A percentile compares a stretch with the other conserved stretches of the same genome.
These are phyloP conservation scores for Phascolomyces articulosus DNA, from an alignment of 371 early-diverging fungal species.

Conservation along the genomic window DNA sequence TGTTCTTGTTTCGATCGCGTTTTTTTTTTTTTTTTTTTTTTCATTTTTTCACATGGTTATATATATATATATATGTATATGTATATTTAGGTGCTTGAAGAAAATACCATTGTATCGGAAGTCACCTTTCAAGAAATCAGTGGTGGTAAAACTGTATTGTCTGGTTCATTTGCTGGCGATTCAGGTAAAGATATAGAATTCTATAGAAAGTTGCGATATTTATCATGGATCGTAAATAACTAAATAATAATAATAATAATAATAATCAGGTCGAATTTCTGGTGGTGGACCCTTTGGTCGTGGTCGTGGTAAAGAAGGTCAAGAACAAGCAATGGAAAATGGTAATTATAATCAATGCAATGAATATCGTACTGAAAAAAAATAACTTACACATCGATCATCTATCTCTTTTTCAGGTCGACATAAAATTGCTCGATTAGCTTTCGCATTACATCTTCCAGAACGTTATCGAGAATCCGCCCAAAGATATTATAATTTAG, in stretches of 20 bases:
- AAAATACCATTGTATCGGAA: constrained; percentile 94
- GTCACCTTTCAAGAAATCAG: constrained; percentile 91
- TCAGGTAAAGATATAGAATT: constrained; percentile 42
- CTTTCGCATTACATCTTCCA: constrained; percentile 69
- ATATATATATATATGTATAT: neutral
- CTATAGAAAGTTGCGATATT: too few species aligned
- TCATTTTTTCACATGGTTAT: neutral
- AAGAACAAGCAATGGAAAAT: constrained; percentile 72
- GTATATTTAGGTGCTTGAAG: constrained; percentile 85
- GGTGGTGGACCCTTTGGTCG: constrained; percentile 59
- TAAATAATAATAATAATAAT: too few species aligned
- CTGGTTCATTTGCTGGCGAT: constrained; percentile 75
- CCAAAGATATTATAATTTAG: constrained; percentile 93
- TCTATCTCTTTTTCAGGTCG: constrained; percentile 37
- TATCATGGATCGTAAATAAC: too few species aligned
- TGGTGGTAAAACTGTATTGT: constrained; percentile 84
- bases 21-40: neutral
- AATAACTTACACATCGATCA: neutral
- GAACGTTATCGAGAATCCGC: constrained; percentile 87
- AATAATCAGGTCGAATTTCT: constrained; percentile 52
- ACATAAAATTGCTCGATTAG: constrained; percentile 66
- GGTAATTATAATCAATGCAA: constrained; percentile 27
- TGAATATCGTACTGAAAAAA: neutral
- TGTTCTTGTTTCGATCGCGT: neutral
- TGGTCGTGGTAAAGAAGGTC: constrained; percentile 60